Conservation (phyloP, 495 filamentous ascomycete species). For the Podospora comata region DNA sequence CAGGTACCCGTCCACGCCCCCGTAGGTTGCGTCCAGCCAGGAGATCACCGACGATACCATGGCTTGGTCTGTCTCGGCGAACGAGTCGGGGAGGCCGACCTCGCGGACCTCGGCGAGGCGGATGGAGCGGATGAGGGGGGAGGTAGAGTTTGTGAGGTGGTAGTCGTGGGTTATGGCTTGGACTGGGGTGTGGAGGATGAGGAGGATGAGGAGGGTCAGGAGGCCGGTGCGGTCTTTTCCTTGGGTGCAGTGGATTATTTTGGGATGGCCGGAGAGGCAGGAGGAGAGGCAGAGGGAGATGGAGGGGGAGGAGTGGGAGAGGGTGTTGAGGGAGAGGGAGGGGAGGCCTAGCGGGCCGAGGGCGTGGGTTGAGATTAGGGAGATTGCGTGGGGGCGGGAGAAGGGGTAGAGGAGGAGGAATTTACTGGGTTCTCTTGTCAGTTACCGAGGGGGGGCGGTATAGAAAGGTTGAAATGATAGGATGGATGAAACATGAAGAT, state of each 20-base stretch:
- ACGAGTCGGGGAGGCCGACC: slow-evolving; percentile 66
- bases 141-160: slow-evolving; percentile 51
- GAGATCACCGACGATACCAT: slow-evolving; percentile 50
- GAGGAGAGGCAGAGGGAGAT: slow-evolving; percentile 39
- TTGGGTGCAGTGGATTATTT: slow-evolving; percentile 76
- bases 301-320: slow-evolving; percentile 61
- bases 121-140: slow-evolving; percentile 40
- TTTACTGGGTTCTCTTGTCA: slow-evolving; percentile 40
- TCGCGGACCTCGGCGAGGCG: slow-evolving; percentile 64
- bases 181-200: slow-evolving; percentile 55
- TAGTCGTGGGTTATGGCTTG: slow-evolving; percentile 66
- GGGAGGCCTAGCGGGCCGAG: slow-evolving; percentile 66
- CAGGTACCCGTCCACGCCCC: slow-evolving; percentile 62
- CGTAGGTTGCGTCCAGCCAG: slow-evolving; percentile 56
- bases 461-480: neutral
- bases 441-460: too few relatives aligned
- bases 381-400: slow-evolving; percentile 63
- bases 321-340: slow-evolving; percentile 61
- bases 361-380: slow-evolving; percentile 62
- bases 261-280: slow-evolving; percentile 2
- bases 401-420: slow-evolving; percentile 51
- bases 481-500: neutral
- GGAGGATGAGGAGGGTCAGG: slow-evolving; percentile 59
- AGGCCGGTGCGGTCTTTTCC: slow-evolving; percentile 86
- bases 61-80: slow-evolving; percentile 57